Base-by-base conservation (phyloP, 2,329 filamentous ascomycete genomes). In the Ascochyta clinopodiicola region DNA sequence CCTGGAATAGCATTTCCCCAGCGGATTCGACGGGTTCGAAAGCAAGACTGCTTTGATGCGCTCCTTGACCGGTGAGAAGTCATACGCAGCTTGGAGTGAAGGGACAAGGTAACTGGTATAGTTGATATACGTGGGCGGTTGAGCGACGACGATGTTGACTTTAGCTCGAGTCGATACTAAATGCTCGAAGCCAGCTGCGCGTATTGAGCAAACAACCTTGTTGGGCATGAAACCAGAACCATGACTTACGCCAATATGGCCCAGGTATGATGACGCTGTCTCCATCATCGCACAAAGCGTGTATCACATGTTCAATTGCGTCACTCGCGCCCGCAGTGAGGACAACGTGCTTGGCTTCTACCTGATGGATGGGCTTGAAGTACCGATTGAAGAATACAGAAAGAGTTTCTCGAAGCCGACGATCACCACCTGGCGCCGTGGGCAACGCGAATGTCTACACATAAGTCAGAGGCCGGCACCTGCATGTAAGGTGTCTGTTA, bases 11-110 rank as follows among this genome's bases (percentile, higher is more conserved):
- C 70, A 71, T 53, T 60, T 56, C 0, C 65, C 64, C 2, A 69
- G 54, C 0, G 69, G 69, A 25, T 69, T 71, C 22, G 70, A 64
- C 0, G 69, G 69, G 21, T 73, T 73, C 42, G 62, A 67, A 1
- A 72, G 34, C 6, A 72, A 25, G 1, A 72, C 68, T 8, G 68
- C 69, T 47, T 70, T 71, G 57, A 73, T 73, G 13, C 62, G 64
- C 4, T 65, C 64, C 27, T 59, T 63, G 19, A 66, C 55, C 17
- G 59, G 53, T 10, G 68, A 64, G 48, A 70, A 72, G 52, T 72
- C 63, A 71, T 22, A 44, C 7, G 27, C 29, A 13, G 19, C 9
- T 35, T 48, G 45, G 5, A 17, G 29, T 34, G 19, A 40, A 24
- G 27, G 15, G 36, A 24, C 22, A 15, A 34, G 15, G 8, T 40